Evolutionary conservation across 352 stramenopile genomes (phyloP), one percentile per base, ranked within the genome.

Genomic region (Globisporangium alternatum): DNA sequence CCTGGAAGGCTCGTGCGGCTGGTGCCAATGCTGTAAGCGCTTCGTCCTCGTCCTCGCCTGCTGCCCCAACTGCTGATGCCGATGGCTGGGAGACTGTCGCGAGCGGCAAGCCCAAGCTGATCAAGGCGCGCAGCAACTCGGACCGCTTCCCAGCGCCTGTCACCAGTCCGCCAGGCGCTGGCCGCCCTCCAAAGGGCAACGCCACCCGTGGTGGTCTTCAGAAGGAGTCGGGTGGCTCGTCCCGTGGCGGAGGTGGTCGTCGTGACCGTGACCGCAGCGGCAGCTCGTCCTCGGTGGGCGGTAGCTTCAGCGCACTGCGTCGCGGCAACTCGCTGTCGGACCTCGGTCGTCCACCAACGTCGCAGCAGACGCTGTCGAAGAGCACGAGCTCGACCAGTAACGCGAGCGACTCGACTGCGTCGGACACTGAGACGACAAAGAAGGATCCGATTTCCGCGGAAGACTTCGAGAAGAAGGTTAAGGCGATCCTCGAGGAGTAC

Each of bases 401-500:
- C 52, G 19, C 52, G 56, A 62, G 44, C 7, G 39, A 45, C 47
- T 57, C 47, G 59, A 35, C 57, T 15, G 22, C 47, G 35, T 66
- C 60, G 10, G 58, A 56, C 12, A 10, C 58, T 7, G 28, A 43
- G 30, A 51, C 41, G 21, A 64, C 48, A 37, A 58, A 41, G 33
- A 56, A 51, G 49, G 45, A 47, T 21, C 0, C 60, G n/a, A 57
- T 90, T 37, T 78, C 80, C 0, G 70, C 80, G 5, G 81, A 84
- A 3, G 78, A 62, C 3, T 88, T 92, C 44, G 82, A 88, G 60
- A 98, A 97, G 72, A 86, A 97, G 70, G 70, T 84, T 35, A 93
- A 91, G 68, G 75, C 89, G 21, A 91, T 90, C 60, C 66, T 97
- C 10, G 73, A 91, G 6, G 83, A 96, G 66, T 97, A 86, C 64